A percentile compares a stretch with the other conserved stretches of the same genome.
These are phyloP conservation scores for Biscogniauxia sp. DNA, from an alignment of 2,329 filamentous ascomycete genomes.

Conservation along the genomic window DNA sequence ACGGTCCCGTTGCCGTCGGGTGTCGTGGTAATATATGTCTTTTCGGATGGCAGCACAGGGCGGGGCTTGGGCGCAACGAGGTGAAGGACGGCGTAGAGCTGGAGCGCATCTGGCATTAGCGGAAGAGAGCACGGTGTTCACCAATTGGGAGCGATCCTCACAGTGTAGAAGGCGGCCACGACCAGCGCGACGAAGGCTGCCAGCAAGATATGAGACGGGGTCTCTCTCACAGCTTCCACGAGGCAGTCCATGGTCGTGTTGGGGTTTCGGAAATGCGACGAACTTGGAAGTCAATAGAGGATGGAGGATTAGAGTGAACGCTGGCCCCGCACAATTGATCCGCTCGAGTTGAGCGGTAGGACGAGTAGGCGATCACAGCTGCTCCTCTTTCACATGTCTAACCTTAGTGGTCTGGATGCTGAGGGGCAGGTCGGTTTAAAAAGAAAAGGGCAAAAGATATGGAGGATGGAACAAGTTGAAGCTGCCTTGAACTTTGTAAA, in stretches of 20 bases:
- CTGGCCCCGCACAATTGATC: neutral
- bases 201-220: slow-evolving; percentile 40
- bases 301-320: neutral
- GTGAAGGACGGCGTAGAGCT: slow-evolving; percentile 68
- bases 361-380: too few relatives aligned
- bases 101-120: too few relatives aligned
- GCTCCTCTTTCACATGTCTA: neutral
- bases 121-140: neutral
- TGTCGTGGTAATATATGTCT: slow-evolving; percentile 75
- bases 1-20: slow-evolving; percentile 57
- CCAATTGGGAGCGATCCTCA: slow-evolving; percentile 29
- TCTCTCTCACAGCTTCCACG: slow-evolving; percentile 28
- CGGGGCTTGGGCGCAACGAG: slow-evolving; percentile 81
- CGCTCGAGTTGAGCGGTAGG: neutral
- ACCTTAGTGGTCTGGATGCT: neutral
- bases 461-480: too few relatives aligned
- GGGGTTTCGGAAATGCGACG: neutral
- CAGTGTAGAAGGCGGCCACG: slow-evolving; percentile 36
- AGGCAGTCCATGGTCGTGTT: slow-evolving; percentile 23
- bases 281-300: too few relatives aligned
- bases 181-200: slow-evolving; percentile 35
- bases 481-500: neutral
- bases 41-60: slow-evolving; percentile 71
- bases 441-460: neutral
- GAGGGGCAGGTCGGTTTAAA: neutral